Evolutionary conservation across 1,284 basidiomycete genomes (phyloP), one percentile per base, ranked within the genome.

Genomic region (Ceratobasidium sp.): DNA sequence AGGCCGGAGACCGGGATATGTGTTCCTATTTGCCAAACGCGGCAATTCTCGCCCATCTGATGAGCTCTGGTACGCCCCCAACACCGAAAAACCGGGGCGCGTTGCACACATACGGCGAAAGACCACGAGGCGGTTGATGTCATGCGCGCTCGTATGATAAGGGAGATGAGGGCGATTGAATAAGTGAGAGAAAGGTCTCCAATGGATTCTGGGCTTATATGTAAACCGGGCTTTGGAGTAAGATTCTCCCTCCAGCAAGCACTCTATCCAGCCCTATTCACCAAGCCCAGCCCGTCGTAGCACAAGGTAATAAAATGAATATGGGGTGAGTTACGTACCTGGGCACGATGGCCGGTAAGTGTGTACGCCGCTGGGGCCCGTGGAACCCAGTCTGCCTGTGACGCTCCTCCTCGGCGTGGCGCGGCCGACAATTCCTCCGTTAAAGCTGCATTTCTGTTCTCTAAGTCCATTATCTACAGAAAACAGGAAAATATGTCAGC

Each of bases 381-480:
- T 4, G 93, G 93, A 46, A 93, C 80, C 91, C 93, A 95, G 76
- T 93, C 90, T 71, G 82, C 79, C 73, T 85, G 77, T 25, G 86
- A 84, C 1, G 87, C 84, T 30, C 53, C 54, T 21, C 64, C 64
- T 8, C 86, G 80, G 1, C 87, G 84, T 54, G 89, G 79, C 70
- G 89, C 88, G 67, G 83, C 80, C 14, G 84, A 79, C 1, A 80
- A 80, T 74, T 96, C 94, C 75, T 91, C 88, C 29, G 89, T 81
- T 42, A 93, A 83, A 30, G 89, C 84, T 36, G 91, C 84, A 71
- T 88, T 86, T 14, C 88, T 84, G 42, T 87, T 85, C 79, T 96
- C 93, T 19, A 95, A 83, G 77, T 95, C 93, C 87, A 93, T 90
- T 74, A 93, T 91, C 92, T 93, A 73, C 42, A 47, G 27, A 23